Evolutionary conservation across 2,329 filamentous ascomycete species (phyloP), one percentile per base, ranked within the genome.

Genomic region (Calonectria pteridis): DNA sequence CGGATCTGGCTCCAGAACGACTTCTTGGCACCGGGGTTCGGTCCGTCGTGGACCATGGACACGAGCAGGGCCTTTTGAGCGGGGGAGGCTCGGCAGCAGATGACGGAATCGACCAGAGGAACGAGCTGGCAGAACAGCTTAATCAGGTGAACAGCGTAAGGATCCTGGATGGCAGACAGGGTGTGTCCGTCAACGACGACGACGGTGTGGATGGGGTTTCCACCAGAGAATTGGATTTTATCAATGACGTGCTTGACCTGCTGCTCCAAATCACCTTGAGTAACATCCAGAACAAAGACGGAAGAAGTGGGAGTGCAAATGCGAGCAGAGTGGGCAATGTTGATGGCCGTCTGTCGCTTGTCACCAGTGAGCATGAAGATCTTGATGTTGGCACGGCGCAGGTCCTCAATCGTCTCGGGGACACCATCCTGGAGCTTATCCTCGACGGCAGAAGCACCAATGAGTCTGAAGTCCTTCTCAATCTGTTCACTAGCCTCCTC

Each of bases 281-380:
- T 78, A 0, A 84, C 89, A 80, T 98, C 95, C 3, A 98, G 87
- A 23, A 97, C 91, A 40, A 93, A 94, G n/a, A 97, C 86, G 6
- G 93, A 91, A 0, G 94, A 97, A 62, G 94, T 94, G 7, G 96
- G 89, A 33, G 92, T 91, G 80, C 94, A 96, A 10, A 91, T 87
- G 13, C 89, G 85, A 11, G 89, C 89, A 0, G 95, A 96, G 80
- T 97, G 93, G 0, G 94, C 94, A 78, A 96, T 95, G 78, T 96
- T 97, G 84, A 97, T 95, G 58, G 94, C 94, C 0, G 94, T 97
- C 84, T 97, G 94, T 31, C 94, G 91, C 83, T 96, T 96, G 81
- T 98, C 95, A 28, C 95, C 95, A 2, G 95, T 98, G 69, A 98
- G 87, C 95, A 98, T 97, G 95, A 95, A 97, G 73, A 97, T 92